A percentile compares a stretch with the other conserved stretches of the same genome.
These are phyloP conservation scores for Ophiosphaerella herpotricha DNA, from an alignment of 2,329 filamentous ascomycete genomes.

Conservation along the genomic window DNA sequence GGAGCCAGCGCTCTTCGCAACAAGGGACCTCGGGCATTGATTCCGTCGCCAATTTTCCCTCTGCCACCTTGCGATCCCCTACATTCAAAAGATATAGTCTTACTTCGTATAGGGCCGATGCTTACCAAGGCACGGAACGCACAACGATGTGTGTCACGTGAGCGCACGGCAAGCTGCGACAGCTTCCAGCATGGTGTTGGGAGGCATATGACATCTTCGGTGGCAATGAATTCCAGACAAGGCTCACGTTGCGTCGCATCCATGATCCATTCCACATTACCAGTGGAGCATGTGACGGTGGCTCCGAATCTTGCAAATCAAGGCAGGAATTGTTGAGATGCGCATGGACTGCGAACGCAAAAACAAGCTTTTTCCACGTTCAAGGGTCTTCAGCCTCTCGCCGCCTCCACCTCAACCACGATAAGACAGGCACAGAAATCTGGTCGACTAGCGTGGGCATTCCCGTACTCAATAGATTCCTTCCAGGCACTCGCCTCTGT, in stretches of 20 bases:
- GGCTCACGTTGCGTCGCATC: neutral
- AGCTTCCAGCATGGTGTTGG: too few species aligned
- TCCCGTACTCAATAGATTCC: conserved; percentile 2
- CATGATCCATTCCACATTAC: neutral
- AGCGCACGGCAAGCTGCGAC: too few species aligned
- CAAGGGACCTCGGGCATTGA: neutral
- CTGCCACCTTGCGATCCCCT: too few species aligned
- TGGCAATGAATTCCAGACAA: too few species aligned
- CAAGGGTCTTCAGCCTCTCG: conserved; percentile 31
- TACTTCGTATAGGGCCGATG: too few species aligned
- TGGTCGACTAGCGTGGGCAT: conserved; percentile 7
- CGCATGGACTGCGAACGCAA: conserved; percentile 14
- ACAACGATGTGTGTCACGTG: too few species aligned
- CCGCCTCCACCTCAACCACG: conserved; percentile 26
- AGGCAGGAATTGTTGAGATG: conserved; percentile 23
- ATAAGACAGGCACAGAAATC: conserved; percentile 13
- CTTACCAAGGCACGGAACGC: too few species aligned
- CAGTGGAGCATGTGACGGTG: conserved; percentile 20
- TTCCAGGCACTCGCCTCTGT: neutral
- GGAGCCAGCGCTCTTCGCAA: too few species aligned
- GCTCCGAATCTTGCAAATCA: conserved; percentile 14
- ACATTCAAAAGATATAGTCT: too few species aligned
- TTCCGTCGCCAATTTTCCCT: too few species aligned
- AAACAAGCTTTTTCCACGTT: conserved; percentile 32
- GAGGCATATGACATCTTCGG: too few species aligned